Percentiles rank a stretch among this genome's conserved stretches.
Evolutionary conservation across 2,329 filamentous ascomycete species (phyloP).

Genomic region (Neurospora crassa): DNA sequence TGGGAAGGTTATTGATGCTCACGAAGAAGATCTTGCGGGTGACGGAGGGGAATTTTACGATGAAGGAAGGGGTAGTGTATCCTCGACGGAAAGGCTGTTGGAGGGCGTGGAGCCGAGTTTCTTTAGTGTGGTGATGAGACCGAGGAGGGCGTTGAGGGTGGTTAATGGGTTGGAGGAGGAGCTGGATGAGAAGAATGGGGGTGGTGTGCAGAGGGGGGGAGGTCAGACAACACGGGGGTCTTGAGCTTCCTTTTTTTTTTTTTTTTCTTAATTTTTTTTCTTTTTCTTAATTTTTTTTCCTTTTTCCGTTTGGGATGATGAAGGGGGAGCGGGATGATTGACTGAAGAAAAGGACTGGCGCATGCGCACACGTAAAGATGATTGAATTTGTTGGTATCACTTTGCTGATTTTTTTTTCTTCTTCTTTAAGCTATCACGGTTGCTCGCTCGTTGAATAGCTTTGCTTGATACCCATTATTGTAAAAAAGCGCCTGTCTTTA

Average conservation of each 20-base stretch:
- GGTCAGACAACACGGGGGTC: not conserved
- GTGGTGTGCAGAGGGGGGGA: not conserved
- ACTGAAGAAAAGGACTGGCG: not conserved
- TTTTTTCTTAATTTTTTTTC: no score
- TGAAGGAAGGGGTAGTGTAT: slow-evolving; percentile 22
- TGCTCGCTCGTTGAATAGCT: not conserved
- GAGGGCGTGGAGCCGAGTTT: slow-evolving; percentile 37
- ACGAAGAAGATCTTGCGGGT: not conserved
- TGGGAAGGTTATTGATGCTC: not conserved
- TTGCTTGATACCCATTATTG: not conserved
- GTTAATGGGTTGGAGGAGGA: slow-evolving; percentile 38
- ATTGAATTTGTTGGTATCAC: not conserved
- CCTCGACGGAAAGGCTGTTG: slow-evolving; percentile 27
- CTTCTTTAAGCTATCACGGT: not conserved
- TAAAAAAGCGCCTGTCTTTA: not conserved
- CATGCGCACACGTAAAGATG: not conserved
- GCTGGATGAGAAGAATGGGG: slow-evolving; percentile 4
- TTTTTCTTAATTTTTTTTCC: no score
- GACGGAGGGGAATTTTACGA: not conserved
- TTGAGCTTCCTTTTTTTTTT: not conserved
- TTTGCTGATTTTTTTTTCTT: not conserved
- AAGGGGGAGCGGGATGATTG: not conserved
- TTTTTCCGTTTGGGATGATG: no score
- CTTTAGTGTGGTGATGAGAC: slow-evolving; percentile 53
- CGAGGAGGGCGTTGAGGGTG: slow-evolving; percentile 53